Evolutionary conservation across 306 rosid genomes (phyloP).

Genomic region (Erythrophleum fordii): DNA sequence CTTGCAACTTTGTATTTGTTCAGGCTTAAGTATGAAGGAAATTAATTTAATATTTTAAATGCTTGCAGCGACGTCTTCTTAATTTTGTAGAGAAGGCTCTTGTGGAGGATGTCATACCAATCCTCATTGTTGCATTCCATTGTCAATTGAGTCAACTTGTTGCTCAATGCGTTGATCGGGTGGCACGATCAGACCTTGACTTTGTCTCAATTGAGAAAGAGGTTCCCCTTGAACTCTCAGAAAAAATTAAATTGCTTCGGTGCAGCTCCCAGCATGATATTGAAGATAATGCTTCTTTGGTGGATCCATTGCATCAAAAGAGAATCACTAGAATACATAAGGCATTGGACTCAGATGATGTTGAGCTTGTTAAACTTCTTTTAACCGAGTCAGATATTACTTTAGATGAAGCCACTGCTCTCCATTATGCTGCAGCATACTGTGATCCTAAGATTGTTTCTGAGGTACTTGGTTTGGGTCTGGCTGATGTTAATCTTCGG

Average conservation of each 20-base stretch:
- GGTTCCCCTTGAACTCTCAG: conserved; percentile 66
- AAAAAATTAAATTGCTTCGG: conserved; percentile 53
- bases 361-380: conserved; percentile 83
- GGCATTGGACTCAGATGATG: conserved; percentile 91
- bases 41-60: conserved; percentile 31
- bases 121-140: conserved; percentile 68
- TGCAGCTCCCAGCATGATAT: conserved; percentile 43
- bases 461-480: conserved; percentile 65
- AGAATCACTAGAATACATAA: conserved; percentile 71
- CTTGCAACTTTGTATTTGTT: conserved; percentile 18
- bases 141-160: conserved; percentile 76
- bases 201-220: conserved; percentile 69
- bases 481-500: conserved; percentile 65
- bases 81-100: conserved; percentile 83
- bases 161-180: conserved; percentile 65
- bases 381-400: conserved; percentile 69
- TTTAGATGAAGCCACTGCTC: conserved; percentile 78
- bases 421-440: conserved; percentile 87
- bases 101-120: conserved; percentile 82
- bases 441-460: conserved; percentile 92
- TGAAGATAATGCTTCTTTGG: conserved; percentile 46
- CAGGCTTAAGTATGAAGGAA: neutral
- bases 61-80: conserved; percentile 81
- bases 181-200: conserved; percentile 76
- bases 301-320: conserved; percentile 57